A percentile compares a stretch with the other conserved stretches of the same genome.
phyloP scores from a whole-genome alignment of 352 stramenopile species.

The Pythium catenulatum region DNA sequence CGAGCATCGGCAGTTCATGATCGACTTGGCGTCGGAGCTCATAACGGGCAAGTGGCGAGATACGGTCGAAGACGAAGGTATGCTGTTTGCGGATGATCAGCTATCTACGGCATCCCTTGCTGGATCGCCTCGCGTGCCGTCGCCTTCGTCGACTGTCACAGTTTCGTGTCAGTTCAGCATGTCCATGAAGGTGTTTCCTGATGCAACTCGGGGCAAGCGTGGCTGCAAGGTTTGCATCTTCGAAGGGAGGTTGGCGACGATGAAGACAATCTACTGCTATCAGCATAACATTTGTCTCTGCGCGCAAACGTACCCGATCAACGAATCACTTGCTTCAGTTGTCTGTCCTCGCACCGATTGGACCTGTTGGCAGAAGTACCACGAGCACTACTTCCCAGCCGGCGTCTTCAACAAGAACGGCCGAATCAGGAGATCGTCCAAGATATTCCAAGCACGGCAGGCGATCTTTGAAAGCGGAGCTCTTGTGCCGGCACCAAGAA shows the following conservation, averaged over 20 bases:
- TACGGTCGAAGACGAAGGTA: slow-evolving; percentile 12
- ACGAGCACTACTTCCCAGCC: no score
- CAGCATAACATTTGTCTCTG: neutral
- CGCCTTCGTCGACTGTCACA: neutral
- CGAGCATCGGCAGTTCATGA: slow-evolving; percentile 53
- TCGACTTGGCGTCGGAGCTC: slow-evolving; percentile 51
- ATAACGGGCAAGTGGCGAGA: slow-evolving; percentile 58
- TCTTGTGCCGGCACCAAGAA: no score
- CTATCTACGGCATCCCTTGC: neutral
- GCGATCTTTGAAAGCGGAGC: no score
- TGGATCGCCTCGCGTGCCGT: neutral
- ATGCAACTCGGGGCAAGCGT: slow-evolving; percentile 13
- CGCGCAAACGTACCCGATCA: no score
- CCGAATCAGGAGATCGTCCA: no score
- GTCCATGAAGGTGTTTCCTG: neutral
- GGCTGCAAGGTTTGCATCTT: slow-evolving; percentile 33
- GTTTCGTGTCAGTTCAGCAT: neutral
- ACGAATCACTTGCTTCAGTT: no score
- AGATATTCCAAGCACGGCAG: no score
- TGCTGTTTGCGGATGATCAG: slow-evolving; percentile 17
- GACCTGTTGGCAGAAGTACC: no score
- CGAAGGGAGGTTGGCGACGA: neutral
- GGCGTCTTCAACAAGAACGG: no score
- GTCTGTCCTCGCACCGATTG: no score
- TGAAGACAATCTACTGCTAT: neutral